Base-by-base conservation (phyloP, 305 asterid genomes). In the Vinca major region DNA sequence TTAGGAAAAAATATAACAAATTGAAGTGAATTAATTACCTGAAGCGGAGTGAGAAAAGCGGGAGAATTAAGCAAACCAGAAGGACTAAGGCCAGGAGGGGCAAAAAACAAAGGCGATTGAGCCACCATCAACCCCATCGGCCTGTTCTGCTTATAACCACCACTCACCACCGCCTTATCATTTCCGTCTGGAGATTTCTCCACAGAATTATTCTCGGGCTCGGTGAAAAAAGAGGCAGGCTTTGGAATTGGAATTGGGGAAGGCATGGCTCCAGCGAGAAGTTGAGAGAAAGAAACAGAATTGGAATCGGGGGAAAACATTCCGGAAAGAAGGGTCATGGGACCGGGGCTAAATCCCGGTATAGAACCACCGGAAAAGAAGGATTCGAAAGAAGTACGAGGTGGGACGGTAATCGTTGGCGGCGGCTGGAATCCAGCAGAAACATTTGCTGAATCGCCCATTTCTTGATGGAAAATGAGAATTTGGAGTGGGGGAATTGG, bases 341-440 rank as follows among this genome's bases (percentile, higher is more conserved):
- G 98, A 56, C 98, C 97, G 1, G 97, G 98, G 80, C 95, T 92
- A 80, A 85, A 85, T 17, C 92, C 92, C 71, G 87, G 74, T 12
- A 80, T 71, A n/a, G 81, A 79, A 72, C 88, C 90, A 74, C 73
- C 83, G 14, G 82, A 17, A 40, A 85, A 92, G 3, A 89, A 63
- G 41, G 89, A 67, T 53, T 92, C 98, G 79, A 80, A 70, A 12
- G 95, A 81, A 51, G 86, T 83, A 21, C 96, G 94, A 36, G 88
- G 96, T 64, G 98, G 96, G 49, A 92, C 88, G 39, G 83, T 14
- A 63, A 91, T 82, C 1, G 86, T 79, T 37, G 93, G 96, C 80
- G 78, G 73, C 7, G 78, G 66, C 5, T 17, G 39, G 33, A 26
- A 26, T 14, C 40, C 41, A 13, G 44, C 43, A 21, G 36, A 52